Conservation (phyloP, 164 flowering plant species). For the Vitis vinifera region ASM3070453v1 NC_081819.1:17906001-17906500, state of each 20-base stretch:
- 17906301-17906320: slow-evolving; percentile 60
- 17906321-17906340: slow-evolving; percentile 34
- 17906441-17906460: slow-evolving; percentile 25
- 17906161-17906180: slow-evolving; percentile 72
- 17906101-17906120: slow-evolving; percentile 37
- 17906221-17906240: slow-evolving; percentile 86
- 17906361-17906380: slow-evolving; percentile 71
- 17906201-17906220: slow-evolving; percentile 44
- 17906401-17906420: slow-evolving; percentile 43
- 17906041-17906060: slow-evolving; percentile 21
- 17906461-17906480: slow-evolving; percentile 25
- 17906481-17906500: slow-evolving; percentile 63
- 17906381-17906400: slow-evolving; percentile 56
- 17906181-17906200: slow-evolving; percentile 71
- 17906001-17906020: slow-evolving; percentile 11
- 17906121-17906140: slow-evolving; percentile 73
- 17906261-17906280: slow-evolving; percentile 43
- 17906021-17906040: slow-evolving; percentile 24
- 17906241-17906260: slow-evolving; percentile 57
- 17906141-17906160: slow-evolving; percentile 77
- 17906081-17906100: slow-evolving; percentile 43
- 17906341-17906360: slow-evolving; percentile 32
- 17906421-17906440: slow-evolving; percentile 17
- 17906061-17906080: slow-evolving; percentile 49
- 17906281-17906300: slow-evolving; percentile 72